Percentiles rank a stretch among this genome's conserved stretches.
These are phyloP conservation scores for Daldinia loculata DNA, from an alignment of 495 filamentous ascomycete species.

Conservation along the genomic window DNA sequence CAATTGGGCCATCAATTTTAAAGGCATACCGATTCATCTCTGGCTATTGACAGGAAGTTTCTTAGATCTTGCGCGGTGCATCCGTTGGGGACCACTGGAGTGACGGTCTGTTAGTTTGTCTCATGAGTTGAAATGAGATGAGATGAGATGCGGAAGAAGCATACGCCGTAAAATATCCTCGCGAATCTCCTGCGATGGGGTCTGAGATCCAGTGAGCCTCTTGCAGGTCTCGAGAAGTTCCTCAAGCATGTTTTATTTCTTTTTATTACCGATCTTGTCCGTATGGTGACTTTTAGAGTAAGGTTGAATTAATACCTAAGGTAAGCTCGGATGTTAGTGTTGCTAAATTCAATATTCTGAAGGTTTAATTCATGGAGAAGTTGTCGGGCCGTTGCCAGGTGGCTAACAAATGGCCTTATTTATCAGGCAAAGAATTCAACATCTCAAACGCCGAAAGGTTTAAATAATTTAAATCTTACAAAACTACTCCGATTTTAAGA, in stretches of 20 bases:
- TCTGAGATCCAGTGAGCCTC: neutral
- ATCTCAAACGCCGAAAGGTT: neutral
- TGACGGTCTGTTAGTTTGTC: slow-evolving; percentile 5
- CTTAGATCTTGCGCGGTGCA: slow-evolving; percentile 6
- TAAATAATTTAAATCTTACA: neutral
- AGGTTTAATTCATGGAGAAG: neutral
- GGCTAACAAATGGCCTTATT: neutral
- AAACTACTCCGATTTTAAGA: neutral
- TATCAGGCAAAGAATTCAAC: neutral
- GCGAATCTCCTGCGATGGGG: neutral
- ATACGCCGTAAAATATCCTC: slow-evolving; percentile 20
- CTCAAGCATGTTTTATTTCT: slow-evolving; percentile 6
- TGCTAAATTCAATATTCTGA: neutral
- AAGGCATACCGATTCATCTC: slow-evolving; percentile 11
- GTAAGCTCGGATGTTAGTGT: neutral
- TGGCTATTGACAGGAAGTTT: neutral
- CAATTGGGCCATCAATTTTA: neutral
- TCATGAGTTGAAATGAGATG: neutral
- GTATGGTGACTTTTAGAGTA: neutral
- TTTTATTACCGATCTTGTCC: neutral
- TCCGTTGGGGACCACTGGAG: slow-evolving; percentile 17
- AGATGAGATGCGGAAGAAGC: neutral
- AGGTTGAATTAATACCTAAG: neutral
- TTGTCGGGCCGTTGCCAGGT: neutral
- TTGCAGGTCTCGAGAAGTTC: slow-evolving; percentile 25